These are phyloP conservation scores for Hylodesmum podocarpum DNA, from an alignment of 306 rosid genomes.

Conservation along the genomic window DNA sequence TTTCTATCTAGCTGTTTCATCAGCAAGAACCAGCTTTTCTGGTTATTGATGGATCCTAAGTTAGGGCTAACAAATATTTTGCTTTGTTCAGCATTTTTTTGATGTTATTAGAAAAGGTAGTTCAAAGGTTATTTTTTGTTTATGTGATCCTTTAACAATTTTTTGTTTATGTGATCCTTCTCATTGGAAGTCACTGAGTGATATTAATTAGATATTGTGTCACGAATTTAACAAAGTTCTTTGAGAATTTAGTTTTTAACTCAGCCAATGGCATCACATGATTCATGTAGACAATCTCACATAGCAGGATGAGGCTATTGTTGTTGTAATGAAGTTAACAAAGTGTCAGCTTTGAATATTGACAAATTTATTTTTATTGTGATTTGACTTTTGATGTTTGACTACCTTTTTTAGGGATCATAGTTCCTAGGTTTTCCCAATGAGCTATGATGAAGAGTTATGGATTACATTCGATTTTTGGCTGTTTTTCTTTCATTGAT, in stretches of 20 bases:
- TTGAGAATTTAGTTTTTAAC: background rate
- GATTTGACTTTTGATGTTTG: constrained; percentile 15
- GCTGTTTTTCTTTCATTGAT: constrained; percentile 26
- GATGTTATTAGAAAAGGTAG: background rate
- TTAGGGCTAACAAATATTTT: no score
- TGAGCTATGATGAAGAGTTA: background rate
- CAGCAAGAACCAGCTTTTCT: no score
- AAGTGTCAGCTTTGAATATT: background rate
- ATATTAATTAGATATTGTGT: background rate
- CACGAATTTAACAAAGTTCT: background rate
- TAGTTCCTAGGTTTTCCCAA: constrained; percentile 26
- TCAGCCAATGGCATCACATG: background rate
- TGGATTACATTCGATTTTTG: background rate
- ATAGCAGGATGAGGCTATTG: background rate
- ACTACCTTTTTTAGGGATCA: constrained; percentile 14
- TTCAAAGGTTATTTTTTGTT: background rate
- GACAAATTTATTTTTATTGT: constrained; percentile 16
- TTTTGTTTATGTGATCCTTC: background rate
- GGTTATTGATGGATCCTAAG: no score
- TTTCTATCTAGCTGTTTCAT: no score
- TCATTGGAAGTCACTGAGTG: background rate
- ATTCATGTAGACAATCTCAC: background rate
- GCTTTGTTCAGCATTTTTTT: background rate
- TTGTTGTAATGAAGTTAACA: background rate
- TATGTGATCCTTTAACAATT: background rate